phyloP scores from a whole-genome alignment of 345 rosid species.

The Ailanthus altissimus region DNA sequence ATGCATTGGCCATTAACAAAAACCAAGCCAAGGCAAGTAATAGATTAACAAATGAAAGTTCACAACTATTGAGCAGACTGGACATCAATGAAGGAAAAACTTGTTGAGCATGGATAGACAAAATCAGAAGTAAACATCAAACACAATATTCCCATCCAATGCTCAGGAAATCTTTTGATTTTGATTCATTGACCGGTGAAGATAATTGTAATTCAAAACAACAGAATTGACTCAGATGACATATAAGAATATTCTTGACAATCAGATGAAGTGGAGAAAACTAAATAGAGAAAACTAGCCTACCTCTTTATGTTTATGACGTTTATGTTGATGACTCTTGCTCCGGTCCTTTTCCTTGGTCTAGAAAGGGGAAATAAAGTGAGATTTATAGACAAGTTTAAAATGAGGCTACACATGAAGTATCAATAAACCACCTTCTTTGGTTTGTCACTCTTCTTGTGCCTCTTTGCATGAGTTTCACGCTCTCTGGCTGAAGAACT shows the following conservation, averaged over 20 bases:
- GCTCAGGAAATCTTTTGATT: neutral
- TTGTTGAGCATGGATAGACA: too few species aligned
- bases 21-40: neutral
- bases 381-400: neutral
- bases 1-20: neutral
- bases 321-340: constrained; percentile 70
- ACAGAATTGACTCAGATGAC: neutral
- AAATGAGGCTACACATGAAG: constrained; percentile 5
- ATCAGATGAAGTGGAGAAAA: neutral
- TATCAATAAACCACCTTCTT: constrained; percentile 65
- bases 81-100: neutral
- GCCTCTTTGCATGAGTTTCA: constrained; percentile 62
- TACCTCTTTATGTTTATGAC: constrained; percentile 83
- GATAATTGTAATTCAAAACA: neutral
- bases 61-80: neutral
- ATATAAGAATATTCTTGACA: neutral
- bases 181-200: neutral
- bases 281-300: constrained; percentile 26
- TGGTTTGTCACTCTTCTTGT: constrained; percentile 62
- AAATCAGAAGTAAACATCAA: neutral
- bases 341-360: constrained; percentile 71
- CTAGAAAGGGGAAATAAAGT: constrained; percentile 34
- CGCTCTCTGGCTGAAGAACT: constrained; percentile 64
- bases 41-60: neutral
- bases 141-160: neutral